Base-by-base conservation (phyloP, 768 basidiomycete species). In the Naganishia antarctica region DNA sequence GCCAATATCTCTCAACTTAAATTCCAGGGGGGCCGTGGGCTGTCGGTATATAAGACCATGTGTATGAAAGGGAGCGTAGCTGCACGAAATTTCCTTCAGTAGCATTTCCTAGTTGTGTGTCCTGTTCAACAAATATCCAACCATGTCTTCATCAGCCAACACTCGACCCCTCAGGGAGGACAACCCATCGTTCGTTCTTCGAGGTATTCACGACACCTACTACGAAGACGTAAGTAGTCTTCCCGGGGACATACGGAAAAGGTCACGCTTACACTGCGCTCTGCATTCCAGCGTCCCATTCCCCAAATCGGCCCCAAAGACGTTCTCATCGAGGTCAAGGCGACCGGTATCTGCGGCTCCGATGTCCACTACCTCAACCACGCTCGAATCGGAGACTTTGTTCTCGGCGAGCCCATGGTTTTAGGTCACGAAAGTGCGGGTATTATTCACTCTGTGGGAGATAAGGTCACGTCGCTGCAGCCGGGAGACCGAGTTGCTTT, bases 341-440 rank as follows among this genome's bases (percentile, higher is more conserved):
- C 92, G 80, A 94, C 92, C 70, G 91, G 91, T 58, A 92, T 93
- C 68, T 93, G 90, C 74, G 91, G 91, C 40, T 91, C 89, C 64
- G 91, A 94, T 82, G 88, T 88, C 79, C 69, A 61, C 57, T 32
- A 67, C 57, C 29, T 73, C 31, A 63, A 60, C 21, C 70, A 74
- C 37, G 73, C 68, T n/a, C 37, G 65, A 43, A 74, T 74, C 41
- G 73, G 73, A 7, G 64, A 70, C 34, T 69, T 69, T 60, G 66
- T 74, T 34, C 60, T 74, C 40, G 63, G 69, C 18, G 43, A 72
- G 58, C 74, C 78, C 51, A 76, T 89, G 91, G 88, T 91, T 51
- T 85, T 97, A 46, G 94, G 94, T 21, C 94, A 98, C 73, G 94
- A 98, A 80, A 91, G 90, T 1, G 81, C 90, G 28, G 92, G 91